A percentile compares a stretch with the other conserved stretches of the same genome.
phyloP scores from a whole-genome alignment of 108 stramenopile genomes.

The Fragilariopsis cylindrus region DNA sequence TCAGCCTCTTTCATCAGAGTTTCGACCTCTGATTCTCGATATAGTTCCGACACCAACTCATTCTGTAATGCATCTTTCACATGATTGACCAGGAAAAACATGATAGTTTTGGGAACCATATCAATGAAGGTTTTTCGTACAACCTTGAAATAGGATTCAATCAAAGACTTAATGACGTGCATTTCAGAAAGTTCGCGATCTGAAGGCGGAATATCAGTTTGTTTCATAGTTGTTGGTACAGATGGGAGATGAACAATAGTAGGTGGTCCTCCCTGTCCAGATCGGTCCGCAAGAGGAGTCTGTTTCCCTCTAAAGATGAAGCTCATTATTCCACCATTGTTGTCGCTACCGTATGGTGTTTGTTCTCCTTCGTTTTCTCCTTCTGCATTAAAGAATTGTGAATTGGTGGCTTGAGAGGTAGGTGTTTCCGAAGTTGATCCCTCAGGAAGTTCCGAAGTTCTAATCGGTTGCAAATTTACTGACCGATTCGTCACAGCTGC shows the following conservation, averaged over 20 bases:
- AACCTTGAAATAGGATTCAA: conserved; percentile 94
- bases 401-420: conserved; percentile 46
- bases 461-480: conserved; percentile 38
- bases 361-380: conserved; percentile 45
- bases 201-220: conserved; percentile 86
- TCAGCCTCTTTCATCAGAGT: conserved; percentile 89
- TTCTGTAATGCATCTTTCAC: conserved; percentile 94
- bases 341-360: conserved; percentile 50
- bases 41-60: conserved; percentile 93
- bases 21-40: conserved; percentile 83
- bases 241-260: conserved; percentile 92
- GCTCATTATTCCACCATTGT: conserved; percentile 83
- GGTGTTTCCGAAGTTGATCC: conserved; percentile 55
- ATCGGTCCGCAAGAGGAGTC: conserved; percentile 29
- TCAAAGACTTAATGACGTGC: conserved; percentile 95
- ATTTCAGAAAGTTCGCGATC: conserved; percentile 90
- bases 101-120: conserved; percentile 98
- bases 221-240: conserved; percentile 92
- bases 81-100: conserved; percentile 98
- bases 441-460: conserved; percentile 8
- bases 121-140: conserved; percentile 97
- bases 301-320: conserved; percentile 85
- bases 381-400: conserved; percentile 51
- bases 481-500: conserved; percentile 76
- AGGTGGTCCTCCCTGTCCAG: conserved; percentile 49